These are phyloP conservation scores for Leptosphaerulina australis DNA, from an alignment of 2,329 filamentous ascomycete genomes.

Conservation along the genomic window DNA sequence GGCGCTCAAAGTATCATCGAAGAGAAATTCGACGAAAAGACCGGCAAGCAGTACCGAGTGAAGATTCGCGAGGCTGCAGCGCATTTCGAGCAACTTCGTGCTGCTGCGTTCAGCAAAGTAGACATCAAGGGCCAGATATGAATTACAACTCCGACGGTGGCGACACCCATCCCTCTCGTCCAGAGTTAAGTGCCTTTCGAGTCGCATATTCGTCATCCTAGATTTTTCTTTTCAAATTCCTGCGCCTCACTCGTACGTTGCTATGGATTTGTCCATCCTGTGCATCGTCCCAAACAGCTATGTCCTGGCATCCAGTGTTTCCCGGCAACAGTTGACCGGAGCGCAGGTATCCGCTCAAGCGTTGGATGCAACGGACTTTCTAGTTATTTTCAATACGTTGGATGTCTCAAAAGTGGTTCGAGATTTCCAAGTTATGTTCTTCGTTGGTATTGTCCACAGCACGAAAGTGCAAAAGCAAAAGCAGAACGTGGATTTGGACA, in stretches of 20 bases:
- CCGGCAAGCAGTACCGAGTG: conserved; percentile 34
- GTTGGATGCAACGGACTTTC: conserved; percentile 38
- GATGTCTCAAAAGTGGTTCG: conserved; percentile 34
- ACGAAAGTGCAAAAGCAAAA: conserved; percentile 6
- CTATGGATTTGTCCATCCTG: conserved; percentile 17
- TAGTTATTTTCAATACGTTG: conserved; percentile 36
- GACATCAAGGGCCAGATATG: conserved; percentile 98
- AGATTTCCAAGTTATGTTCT: conserved; percentile 17
- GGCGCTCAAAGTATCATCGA: conserved; percentile 77
- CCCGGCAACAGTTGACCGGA: conserved; percentile 35
- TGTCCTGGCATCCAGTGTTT: conserved; percentile 29
- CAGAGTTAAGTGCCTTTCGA: conserved; percentile 15
- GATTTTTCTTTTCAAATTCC: conserved; percentile 30
- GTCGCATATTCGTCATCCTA: conserved; percentile 17
- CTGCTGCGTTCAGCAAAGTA: conserved; percentile 79
- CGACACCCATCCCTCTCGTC: conserved; percentile 3
- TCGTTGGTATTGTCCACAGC: conserved; percentile 20
- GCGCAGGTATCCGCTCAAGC: conserved; percentile 42
- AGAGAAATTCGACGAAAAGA: conserved; percentile 65
- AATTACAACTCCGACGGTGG: conserved; percentile 37
- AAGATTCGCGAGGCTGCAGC: conserved; percentile 66
- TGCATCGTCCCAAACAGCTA: conserved; percentile 28
- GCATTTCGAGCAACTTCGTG: conserved; percentile 75
- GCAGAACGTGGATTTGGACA: conserved; percentile 25
- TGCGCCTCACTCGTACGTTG: conserved; percentile 33